phyloP scores from a whole-genome alignment of 345 rosid genomes.

The Populus euphratica region DNA sequence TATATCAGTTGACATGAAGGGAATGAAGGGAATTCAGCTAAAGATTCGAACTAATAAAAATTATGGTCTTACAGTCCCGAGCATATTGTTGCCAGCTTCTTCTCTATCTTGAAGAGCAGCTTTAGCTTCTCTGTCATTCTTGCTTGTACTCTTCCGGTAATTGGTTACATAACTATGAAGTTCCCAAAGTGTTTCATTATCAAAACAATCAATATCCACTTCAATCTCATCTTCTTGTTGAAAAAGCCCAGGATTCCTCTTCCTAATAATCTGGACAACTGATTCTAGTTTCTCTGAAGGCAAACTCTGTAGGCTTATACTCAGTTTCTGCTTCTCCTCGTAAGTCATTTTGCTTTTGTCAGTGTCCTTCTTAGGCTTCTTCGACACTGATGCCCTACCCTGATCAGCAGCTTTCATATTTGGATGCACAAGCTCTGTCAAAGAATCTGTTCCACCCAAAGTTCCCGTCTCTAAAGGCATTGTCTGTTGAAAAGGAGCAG shows the following conservation, averaged over 20 bases:
- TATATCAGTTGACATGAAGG: constrained; percentile 4
- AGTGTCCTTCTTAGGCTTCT: constrained; percentile 46
- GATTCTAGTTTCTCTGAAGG: constrained; percentile 72
- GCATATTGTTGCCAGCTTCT: constrained; percentile 36
- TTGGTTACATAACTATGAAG: constrained; percentile 56
- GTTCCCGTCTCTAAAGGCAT: constrained; percentile 19
- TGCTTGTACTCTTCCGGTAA: constrained; percentile 42
- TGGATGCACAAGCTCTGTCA: constrained; percentile 34
- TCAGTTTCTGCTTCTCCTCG: constrained; percentile 79
- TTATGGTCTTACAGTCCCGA: constrained; percentile 42
- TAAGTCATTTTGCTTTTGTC: constrained; percentile 61
- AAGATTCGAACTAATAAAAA: constrained; percentile 4
- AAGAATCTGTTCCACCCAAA: constrained; percentile 48
- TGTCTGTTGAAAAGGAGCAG: constrained; percentile 16
- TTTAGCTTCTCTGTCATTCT: constrained; percentile 42
- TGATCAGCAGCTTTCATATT: constrained; percentile 16
- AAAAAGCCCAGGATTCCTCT: constrained; percentile 60
- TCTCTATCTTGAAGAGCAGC: constrained; percentile 30
- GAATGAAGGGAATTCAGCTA: neutral
- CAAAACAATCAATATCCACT: constrained; percentile 80
- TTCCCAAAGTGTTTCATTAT: constrained; percentile 85
- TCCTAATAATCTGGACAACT: constrained; percentile 79
- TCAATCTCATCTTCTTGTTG: constrained; percentile 90
- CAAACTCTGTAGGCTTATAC: constrained; percentile 62
- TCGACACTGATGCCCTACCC: constrained; percentile 23